Percentiles rank a stretch among this genome's conserved stretches.
phyloP scores from a whole-genome alignment of 495 filamentous ascomycete species.

The Aspergillus sclerotioniger region DNA sequence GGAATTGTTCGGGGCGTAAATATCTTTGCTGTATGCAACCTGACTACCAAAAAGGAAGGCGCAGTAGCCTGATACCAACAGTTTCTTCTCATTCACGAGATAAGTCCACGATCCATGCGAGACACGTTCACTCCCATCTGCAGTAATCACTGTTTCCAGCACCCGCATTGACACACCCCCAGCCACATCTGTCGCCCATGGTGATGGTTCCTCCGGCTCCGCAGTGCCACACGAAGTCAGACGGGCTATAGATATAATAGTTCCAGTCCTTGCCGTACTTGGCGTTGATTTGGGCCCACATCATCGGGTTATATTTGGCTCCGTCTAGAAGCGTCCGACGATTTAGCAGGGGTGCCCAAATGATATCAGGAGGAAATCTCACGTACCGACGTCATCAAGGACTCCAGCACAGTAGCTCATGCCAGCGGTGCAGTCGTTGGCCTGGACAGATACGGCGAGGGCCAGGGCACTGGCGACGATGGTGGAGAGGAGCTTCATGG shows the following conservation, averaged over 20 bases:
- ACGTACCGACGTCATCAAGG: neutral
- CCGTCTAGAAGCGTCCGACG: too few species aligned
- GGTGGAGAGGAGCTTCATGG: conserved; percentile 1
- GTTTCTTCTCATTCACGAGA: too few species aligned
- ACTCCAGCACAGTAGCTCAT: neutral
- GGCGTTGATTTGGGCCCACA: neutral
- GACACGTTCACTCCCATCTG: too few species aligned
- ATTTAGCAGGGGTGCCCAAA: too few species aligned
- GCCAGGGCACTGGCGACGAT: neutral
- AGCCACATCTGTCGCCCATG: neutral
- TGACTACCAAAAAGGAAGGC: too few species aligned
- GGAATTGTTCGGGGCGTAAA: too few species aligned
- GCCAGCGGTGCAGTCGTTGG: neutral
- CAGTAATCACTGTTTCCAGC: too few species aligned
- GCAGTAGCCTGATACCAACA: too few species aligned
- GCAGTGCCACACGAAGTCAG: neutral
- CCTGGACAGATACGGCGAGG: neutral
- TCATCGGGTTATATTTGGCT: neutral
- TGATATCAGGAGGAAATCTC: too few species aligned
- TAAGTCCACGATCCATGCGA: too few species aligned
- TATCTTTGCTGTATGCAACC: too few species aligned
- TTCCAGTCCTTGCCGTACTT: neutral
- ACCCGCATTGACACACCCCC: neutral
- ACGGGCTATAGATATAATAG: neutral
- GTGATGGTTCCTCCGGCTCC: neutral